These are phyloP conservation scores for Fusarium circinatum DNA, from an alignment of 2,329 filamentous ascomycete species.

Conservation along the genomic window DNA sequence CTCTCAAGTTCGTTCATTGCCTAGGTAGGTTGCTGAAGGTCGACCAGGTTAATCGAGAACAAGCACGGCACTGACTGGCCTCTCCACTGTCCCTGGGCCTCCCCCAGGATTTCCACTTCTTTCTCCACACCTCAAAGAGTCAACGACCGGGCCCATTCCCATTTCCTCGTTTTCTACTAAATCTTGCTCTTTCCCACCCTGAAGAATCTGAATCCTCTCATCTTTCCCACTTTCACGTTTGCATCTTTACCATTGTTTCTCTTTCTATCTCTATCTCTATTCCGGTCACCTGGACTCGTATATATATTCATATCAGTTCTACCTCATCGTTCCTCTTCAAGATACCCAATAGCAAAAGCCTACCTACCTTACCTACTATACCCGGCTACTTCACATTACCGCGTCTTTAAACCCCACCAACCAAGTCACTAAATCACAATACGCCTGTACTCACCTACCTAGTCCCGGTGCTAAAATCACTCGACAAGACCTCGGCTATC, in stretches of 20 bases:
- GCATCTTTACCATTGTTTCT: conserved; percentile 9
- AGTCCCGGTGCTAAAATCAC: conserved; percentile 26
- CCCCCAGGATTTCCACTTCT: conserved; percentile 45
- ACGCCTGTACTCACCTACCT: conserved; percentile 17
- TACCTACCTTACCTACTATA: background rate
- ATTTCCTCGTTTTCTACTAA: conserved; percentile 42
- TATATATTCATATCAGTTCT: conserved; percentile 10
- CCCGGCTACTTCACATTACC: background rate
- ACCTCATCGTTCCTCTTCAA: background rate
- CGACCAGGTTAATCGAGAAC: background rate
- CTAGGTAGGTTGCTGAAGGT: background rate
- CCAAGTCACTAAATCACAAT: conserved; percentile 12
- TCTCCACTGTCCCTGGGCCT: conserved; percentile 38
- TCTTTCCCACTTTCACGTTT: conserved; percentile 23
- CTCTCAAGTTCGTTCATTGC: background rate
- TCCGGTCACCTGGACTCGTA: background rate
- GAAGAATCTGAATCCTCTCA: conserved; percentile 19
- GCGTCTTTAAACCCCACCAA: conserved; percentile 27
- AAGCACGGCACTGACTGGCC: conserved; percentile 33
- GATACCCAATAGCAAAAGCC: conserved; percentile 21
- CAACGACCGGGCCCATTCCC: conserved; percentile 25
- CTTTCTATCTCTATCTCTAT: background rate
- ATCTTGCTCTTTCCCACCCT: conserved; percentile 37
- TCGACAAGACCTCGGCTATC: conserved; percentile 33
- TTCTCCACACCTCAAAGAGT: conserved; percentile 39